phyloP scores from a whole-genome alignment of 2,329 filamentous ascomycete genomes.

The Niveomyces coronatus region DNA sequence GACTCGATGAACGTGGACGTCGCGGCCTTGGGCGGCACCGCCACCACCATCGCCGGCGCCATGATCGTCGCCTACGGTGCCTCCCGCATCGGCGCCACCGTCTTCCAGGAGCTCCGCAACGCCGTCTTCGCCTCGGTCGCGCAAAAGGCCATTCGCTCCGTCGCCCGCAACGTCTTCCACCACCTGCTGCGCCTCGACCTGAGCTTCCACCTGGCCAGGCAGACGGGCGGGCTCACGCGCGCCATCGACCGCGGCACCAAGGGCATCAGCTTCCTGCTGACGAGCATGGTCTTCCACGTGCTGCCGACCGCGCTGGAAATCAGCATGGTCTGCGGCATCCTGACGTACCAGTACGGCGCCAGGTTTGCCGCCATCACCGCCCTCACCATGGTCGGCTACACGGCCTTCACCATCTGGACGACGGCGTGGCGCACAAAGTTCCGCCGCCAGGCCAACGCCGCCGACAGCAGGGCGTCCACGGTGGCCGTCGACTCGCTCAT shows the following conservation, averaged over 20 bases:
- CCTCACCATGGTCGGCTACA: conserved; percentile 85
- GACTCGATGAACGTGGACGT: conserved; percentile 97
- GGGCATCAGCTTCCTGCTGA: conserved; percentile 93
- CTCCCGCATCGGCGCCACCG: conserved; percentile 75
- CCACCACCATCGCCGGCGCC: conserved; percentile 76
- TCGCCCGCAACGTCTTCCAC: conserved; percentile 85
- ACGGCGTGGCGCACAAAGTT: conserved; percentile 98
- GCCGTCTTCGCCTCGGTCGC: conserved; percentile 95
- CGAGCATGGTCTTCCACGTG: conserved; percentile 97
- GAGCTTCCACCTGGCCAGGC: conserved; percentile 86
- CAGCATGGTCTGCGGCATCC: conserved; percentile 85
- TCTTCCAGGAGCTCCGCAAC: conserved; percentile 91
- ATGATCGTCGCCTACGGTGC: conserved; percentile 91
- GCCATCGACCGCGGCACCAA: conserved; percentile 97
- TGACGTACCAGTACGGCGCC: conserved; percentile 90
- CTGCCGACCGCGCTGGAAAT: conserved; percentile 92
- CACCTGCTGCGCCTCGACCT: conserved; percentile 83
- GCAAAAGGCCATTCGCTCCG: conserved; percentile 87
- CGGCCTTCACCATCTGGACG: conserved; percentile 92
- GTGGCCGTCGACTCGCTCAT: conserved; percentile 94
- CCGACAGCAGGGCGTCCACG: conserved; percentile 90
- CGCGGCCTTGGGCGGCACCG: conserved; percentile 74
- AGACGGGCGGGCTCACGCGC: conserved; percentile 87
- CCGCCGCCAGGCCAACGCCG: conserved; percentile 85
- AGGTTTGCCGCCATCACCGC: conserved; percentile 88